Percentiles rank a stretch among this genome's conserved stretches.
phyloP scores from a whole-genome alignment of 2,329 filamentous ascomycete genomes.

The Calonectria crousiana region DNA sequence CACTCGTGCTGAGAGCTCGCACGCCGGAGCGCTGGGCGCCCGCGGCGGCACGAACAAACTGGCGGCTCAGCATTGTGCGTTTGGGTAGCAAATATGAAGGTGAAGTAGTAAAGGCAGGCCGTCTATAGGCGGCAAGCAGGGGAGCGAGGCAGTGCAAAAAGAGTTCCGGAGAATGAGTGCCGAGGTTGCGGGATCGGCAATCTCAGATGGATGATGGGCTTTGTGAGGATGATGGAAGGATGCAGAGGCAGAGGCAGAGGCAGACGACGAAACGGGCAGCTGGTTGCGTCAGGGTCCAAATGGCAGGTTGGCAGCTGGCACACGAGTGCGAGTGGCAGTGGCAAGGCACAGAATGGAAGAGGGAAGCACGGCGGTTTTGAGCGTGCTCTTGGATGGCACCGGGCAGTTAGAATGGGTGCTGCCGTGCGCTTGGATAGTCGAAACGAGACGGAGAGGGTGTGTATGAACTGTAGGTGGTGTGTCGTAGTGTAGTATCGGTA shows the following conservation, averaged over 20 bases:
- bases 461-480: constrained; percentile 9
- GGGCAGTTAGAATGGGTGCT: constrained; percentile 21
- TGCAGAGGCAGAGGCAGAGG: constrained; percentile 24
- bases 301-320: constrained; percentile 34
- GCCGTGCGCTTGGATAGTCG: constrained; percentile 31
- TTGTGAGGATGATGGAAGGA: not conserved
- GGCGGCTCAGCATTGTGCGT: constrained; percentile 61
- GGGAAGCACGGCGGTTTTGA: constrained; percentile 35
- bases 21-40: constrained; percentile 60
- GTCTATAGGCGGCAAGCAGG: constrained; percentile 28
- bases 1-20: constrained; percentile 70
- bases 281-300: constrained; percentile 39
- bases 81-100: constrained; percentile 37
- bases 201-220: constrained; percentile 21
- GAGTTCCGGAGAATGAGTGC: constrained; percentile 18
- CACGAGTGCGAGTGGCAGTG: constrained; percentile 16
- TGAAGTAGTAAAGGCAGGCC: constrained; percentile 25
- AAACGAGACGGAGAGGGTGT: constrained; percentile 38
- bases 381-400: constrained; percentile 37
- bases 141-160: constrained; percentile 27
- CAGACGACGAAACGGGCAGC: constrained; percentile 39
- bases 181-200: constrained; percentile 36
- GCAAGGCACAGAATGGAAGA: constrained; percentile 42
- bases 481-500: constrained; percentile 13
- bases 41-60: constrained; percentile 60